Percentiles rank a stretch among this genome's conserved stretches.
Evolutionary conservation across 495 filamentous ascomycete species (phyloP).

Genomic region (Aspergillus sparsus): DNA sequence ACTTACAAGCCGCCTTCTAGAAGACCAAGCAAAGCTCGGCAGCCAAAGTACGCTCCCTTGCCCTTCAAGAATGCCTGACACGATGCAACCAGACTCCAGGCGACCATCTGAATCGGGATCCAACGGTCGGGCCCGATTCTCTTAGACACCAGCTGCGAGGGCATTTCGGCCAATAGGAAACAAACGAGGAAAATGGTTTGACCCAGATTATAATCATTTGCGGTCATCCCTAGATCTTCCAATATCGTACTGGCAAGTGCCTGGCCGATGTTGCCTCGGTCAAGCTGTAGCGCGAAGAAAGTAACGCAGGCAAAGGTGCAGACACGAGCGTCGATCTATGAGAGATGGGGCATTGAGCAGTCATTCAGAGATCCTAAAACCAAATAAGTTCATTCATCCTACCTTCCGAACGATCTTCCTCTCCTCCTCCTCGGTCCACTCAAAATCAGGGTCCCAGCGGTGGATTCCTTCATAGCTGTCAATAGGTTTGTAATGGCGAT

Average conservation of each 20-base stretch:
- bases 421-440: conserved; percentile 15
- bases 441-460: conserved; percentile 14
- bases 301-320: conserved; percentile 60
- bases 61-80: conserved; percentile 63
- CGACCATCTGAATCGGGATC: conserved; percentile 73
- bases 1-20: conserved; percentile 30
- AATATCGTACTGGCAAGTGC: conserved; percentile 54
- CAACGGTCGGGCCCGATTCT: conserved; percentile 71
- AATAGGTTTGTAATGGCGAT: conserved; percentile 9
- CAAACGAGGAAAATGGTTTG: conserved; percentile 32
- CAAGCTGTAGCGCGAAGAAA: conserved; percentile 71
- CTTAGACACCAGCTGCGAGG: conserved; percentile 66
- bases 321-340: conserved; percentile 44
- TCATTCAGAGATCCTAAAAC: no score
- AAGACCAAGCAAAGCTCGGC: conserved; percentile 63
- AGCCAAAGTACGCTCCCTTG: conserved; percentile 58
- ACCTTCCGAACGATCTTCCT: conserved; percentile 12
- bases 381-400: not conserved
- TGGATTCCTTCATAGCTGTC: conserved; percentile 15
- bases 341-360: no score
- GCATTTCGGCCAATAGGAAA: conserved; percentile 52
- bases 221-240: conserved; percentile 49
- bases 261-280: conserved; percentile 55
- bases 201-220: conserved; percentile 42
- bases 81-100: conserved; percentile 66